Percentiles rank a stretch among this genome's conserved stretches.
Conservation (phyloP, 345 rosid species). For the Psidium guajava region DNA sequence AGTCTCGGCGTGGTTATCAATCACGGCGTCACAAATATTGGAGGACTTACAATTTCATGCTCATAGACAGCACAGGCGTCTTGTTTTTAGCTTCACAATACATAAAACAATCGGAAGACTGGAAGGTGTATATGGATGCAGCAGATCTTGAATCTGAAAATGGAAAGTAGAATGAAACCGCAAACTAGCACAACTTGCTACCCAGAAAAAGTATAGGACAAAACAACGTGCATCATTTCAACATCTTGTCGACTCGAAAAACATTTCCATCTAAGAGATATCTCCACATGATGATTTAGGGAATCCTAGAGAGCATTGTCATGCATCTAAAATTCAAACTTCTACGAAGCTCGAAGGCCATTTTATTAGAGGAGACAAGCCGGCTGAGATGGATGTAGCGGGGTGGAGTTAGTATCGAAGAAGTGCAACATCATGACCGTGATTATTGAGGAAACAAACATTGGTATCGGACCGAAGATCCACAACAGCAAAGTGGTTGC, state of each 20-base stretch:
- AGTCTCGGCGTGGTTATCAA: neutral
- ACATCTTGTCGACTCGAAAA: neutral
- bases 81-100: neutral
- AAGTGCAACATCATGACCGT: constrained; percentile 11
- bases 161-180: neutral
- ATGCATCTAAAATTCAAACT: neutral
- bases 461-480: constrained; percentile 23
- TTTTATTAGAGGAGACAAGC: neutral
- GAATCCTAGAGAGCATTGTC: neutral
- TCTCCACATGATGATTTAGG: neutral
- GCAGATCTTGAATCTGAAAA: neutral
- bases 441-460: constrained; percentile 18
- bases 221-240: neutral
- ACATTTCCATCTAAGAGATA: neutral
- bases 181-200: neutral
- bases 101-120: neutral
- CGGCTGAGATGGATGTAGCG: constrained; percentile 7
- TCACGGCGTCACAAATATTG: neutral
- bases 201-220: neutral
- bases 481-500: constrained; percentile 17
- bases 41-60: neutral
- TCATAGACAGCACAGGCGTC: neutral
- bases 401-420: constrained; percentile 10
- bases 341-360: neutral
- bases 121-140: neutral